Percentiles rank a stretch among this genome's conserved stretches.
These are phyloP conservation scores for Monoraphidium neglectum DNA, from an alignment of 139 green algal genomes.

Conservation along the genomic window DNA sequence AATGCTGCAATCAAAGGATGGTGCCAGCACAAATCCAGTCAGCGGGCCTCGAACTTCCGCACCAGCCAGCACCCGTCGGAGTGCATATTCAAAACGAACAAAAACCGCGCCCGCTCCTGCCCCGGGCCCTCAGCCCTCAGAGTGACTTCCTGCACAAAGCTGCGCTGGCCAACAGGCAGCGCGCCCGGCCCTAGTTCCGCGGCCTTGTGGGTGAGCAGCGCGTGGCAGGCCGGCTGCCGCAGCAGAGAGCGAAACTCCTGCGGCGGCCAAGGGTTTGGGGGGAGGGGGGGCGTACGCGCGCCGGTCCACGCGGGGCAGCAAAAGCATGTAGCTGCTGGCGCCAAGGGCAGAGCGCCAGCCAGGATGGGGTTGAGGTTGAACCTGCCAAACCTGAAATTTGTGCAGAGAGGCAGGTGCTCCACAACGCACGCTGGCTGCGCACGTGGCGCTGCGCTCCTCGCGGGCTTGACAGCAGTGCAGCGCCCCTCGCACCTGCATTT, in stretches of 20 bases:
- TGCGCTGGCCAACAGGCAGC: constrained; percentile 21
- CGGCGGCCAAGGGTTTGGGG: background rate
- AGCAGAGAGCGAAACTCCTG: constrained; percentile 30
- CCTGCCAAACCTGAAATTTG: no score
- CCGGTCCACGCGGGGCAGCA: background rate
- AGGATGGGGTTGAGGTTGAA: no score
- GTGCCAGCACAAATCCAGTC: background rate
- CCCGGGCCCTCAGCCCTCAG: no score
- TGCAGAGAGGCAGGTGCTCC: no score
- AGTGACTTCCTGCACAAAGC: constrained; percentile 42
- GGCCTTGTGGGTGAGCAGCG: constrained; percentile 15
- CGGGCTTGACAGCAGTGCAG: no score
- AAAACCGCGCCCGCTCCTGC: background rate
- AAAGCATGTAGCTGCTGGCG: no score
- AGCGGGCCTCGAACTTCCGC: constrained; percentile 20
- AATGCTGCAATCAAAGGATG: no score
- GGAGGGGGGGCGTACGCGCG: background rate
- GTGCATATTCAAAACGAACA: constrained; percentile 21
- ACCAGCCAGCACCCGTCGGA: constrained; percentile 31
- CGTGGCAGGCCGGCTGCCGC: constrained; percentile 24
- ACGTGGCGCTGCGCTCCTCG: no score
- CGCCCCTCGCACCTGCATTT: no score
- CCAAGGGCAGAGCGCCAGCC: no score
- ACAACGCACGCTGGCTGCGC: no score
- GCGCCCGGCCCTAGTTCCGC: constrained; percentile 31